phyloP scores from a whole-genome alignment of 805 yeast species.

The Sugiyamaella floridensis region DNA sequence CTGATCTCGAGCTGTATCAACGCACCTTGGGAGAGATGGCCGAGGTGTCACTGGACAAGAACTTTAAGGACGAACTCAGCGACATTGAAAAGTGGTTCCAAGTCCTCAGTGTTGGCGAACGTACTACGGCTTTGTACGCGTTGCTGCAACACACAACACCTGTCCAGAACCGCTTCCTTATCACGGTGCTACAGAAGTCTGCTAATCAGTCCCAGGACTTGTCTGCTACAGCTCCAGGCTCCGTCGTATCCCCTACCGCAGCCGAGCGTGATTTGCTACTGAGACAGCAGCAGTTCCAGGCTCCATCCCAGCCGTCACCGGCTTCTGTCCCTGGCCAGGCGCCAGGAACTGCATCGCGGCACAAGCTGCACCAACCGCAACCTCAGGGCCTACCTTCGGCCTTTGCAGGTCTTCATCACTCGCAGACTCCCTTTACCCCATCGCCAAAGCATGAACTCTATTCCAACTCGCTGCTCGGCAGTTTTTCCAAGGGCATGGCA shows the following conservation, averaged over 20 bases:
- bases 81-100: constrained; percentile 37
- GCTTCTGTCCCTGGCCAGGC: neutral
- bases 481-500: constrained; percentile 13
- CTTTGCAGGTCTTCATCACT: constrained; percentile 1
- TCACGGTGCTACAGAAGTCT: constrained; percentile 29
- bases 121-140: constrained; percentile 33
- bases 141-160: constrained; percentile 31
- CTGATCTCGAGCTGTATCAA: constrained; percentile 29
- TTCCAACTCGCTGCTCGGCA: constrained; percentile 15
- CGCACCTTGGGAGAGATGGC: constrained; percentile 29
- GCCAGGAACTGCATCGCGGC: neutral
- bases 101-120: constrained; percentile 32
- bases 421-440: constrained; percentile 14
- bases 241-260: constrained; percentile 17
- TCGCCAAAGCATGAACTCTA: constrained; percentile 19
- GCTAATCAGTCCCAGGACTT: constrained; percentile 22
- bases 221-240: constrained; percentile 10
- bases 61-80: constrained; percentile 30
- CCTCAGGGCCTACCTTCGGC: neutral
- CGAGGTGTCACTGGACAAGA: constrained; percentile 24
- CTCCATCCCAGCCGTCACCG: neutral
- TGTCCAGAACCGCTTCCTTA: constrained; percentile 30
- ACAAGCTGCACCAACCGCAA: constrained; percentile 8
- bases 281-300: constrained; percentile 8
- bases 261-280: constrained; percentile 1